phyloP scores from a whole-genome alignment of 495 filamentous ascomycete species.

The Talaromyces trachyspermus region DNA sequence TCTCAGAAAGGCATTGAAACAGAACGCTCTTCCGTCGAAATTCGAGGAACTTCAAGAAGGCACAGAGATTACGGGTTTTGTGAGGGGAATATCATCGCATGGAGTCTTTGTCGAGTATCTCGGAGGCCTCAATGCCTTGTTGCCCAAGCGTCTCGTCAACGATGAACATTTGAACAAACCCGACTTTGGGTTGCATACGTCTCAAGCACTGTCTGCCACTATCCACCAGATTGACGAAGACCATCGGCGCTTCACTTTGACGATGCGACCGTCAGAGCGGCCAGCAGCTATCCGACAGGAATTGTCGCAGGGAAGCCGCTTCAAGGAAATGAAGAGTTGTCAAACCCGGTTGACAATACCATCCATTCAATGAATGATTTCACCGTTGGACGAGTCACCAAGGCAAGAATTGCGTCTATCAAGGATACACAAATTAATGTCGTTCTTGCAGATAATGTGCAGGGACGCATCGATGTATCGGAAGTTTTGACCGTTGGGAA shows the following conservation, averaged over 20 bases:
- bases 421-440: slow-evolving; percentile 92
- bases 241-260: slow-evolving; percentile 54
- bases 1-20: slow-evolving; percentile 65
- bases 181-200: slow-evolving; percentile 66
- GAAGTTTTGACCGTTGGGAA: slow-evolving; percentile 78
- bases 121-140: slow-evolving; percentile 65
- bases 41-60: slow-evolving; percentile 67
- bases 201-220: slow-evolving; percentile 62
- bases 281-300: slow-evolving; percentile 28
- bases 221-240: slow-evolving; percentile 60
- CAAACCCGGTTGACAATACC: slow-evolving; percentile 63
- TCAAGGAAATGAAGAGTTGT: slow-evolving; percentile 32
- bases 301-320: slow-evolving; percentile 15
- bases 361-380: slow-evolving; percentile 62
- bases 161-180: slow-evolving; percentile 56
- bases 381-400: slow-evolving; percentile 63
- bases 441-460: slow-evolving; percentile 77
- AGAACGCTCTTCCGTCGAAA: slow-evolving; percentile 52
- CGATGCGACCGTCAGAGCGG: slow-evolving; percentile 41
- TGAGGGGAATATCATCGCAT: slow-evolving; percentile 70
- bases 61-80: slow-evolving; percentile 66
- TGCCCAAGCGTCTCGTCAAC: slow-evolving; percentile 67
- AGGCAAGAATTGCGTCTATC: slow-evolving; percentile 69
- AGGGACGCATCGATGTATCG: slow-evolving; percentile 84
- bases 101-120: slow-evolving; percentile 79